A percentile compares a stretch with the other conserved stretches of the same genome.
Evolutionary conservation across 768 basidiomycete genomes (phyloP).

Genomic region (Russula lepida): DNA sequence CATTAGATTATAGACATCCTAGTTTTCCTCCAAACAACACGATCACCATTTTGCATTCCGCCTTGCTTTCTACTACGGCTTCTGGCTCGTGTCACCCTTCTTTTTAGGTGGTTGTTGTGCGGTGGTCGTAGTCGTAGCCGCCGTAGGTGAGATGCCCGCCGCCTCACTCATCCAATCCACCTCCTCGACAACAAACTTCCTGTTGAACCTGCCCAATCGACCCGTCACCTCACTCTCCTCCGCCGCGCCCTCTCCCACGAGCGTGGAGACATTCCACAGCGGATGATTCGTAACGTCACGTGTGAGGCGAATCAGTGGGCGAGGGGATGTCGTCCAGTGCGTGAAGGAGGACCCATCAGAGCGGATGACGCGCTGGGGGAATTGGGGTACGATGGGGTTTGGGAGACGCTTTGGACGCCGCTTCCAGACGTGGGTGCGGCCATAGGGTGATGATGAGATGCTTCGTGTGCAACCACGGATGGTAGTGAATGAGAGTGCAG

Average conservation of each 20-base stretch:
- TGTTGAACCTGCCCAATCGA: constrained; percentile 71
- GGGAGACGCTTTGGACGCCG: constrained; percentile 60
- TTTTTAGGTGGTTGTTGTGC: not conserved
- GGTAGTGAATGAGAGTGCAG: not conserved
- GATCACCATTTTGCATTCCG: not conserved
- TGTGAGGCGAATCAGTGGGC: constrained; percentile 64
- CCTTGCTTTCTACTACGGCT: not conserved
- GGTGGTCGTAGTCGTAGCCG: not conserved
- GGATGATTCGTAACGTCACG: constrained; percentile 88
- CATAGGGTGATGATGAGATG: constrained; percentile 72
- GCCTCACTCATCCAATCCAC: constrained; percentile 28
- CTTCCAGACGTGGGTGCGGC: constrained; percentile 77
- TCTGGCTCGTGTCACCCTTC: not conserved
- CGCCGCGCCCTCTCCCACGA: constrained; percentile 38
- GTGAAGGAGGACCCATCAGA: constrained; percentile 85
- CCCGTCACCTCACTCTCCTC: constrained; percentile 70
- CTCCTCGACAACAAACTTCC: constrained; percentile 60
- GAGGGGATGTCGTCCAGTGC: constrained; percentile 85
- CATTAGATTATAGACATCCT: constrained; percentile 13
- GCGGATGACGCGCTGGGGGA: constrained; percentile 76
- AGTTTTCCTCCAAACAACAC: not conserved
- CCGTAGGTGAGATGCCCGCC: not conserved
- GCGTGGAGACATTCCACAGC: constrained; percentile 64
- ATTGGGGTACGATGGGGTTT: constrained; percentile 78
- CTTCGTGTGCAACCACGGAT: constrained; percentile 25